Percentiles rank a stretch among this genome's conserved stretches.
Conservation (phyloP, 129 eudicot genomes). For the Ambrosia artemisiifolia region DNA sequence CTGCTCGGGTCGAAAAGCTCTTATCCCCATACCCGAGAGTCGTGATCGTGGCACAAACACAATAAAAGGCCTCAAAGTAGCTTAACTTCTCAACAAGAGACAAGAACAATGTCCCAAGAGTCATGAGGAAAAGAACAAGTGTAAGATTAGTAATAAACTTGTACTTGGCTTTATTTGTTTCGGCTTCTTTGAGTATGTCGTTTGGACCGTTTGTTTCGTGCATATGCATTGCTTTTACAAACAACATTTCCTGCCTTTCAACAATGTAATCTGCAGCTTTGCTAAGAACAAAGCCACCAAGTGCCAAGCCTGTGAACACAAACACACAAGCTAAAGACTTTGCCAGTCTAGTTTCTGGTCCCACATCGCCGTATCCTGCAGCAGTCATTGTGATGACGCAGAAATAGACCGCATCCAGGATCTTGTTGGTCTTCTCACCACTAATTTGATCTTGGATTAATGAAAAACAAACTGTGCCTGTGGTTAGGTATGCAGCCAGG, state of each 20-base stretch:
- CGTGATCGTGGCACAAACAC: conserved; percentile 84
- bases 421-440: conserved; percentile 58
- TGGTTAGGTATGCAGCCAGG: conserved; percentile 39
- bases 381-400: conserved; percentile 90
- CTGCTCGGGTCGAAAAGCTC: conserved; percentile 61
- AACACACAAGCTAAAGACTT: conserved; percentile 60
- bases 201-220: conserved; percentile 32
- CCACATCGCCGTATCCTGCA: conserved; percentile 87
- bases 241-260: conserved; percentile 53
- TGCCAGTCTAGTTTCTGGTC: conserved; percentile 53
- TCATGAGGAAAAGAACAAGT: conserved; percentile 43
- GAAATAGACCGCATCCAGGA: conserved; percentile 66
- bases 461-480: conserved; percentile 58
- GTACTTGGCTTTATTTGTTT: conserved; percentile 48
- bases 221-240: conserved; percentile 54
- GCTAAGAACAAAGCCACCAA: conserved; percentile 65
- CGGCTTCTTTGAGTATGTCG: conserved; percentile 49
- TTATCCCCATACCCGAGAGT: conserved; percentile 89
- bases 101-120: conserved; percentile 54
- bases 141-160: conserved; percentile 44
- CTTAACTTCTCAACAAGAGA: conserved; percentile 46
- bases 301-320: conserved; percentile 75
- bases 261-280: conserved; percentile 73
- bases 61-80: conserved; percentile 66
- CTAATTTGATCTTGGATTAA: conserved; percentile 57